Conservation (phyloP, 2,329 filamentous ascomycete genomes). For the Phyllosticta citrichinensis region DNA sequence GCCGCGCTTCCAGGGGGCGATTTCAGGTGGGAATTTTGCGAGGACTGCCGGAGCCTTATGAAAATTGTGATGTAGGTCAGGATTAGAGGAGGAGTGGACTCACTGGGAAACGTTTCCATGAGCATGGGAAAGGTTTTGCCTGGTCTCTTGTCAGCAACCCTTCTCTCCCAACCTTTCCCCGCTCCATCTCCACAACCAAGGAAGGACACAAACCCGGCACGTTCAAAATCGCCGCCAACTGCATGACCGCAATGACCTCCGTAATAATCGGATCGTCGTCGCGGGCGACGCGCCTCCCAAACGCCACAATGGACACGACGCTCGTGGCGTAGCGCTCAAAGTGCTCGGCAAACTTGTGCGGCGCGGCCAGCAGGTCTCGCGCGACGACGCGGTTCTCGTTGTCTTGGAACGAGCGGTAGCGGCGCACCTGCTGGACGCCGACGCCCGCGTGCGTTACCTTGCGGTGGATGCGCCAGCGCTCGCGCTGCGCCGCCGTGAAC, state of each 20-base stretch:
- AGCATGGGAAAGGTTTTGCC: conserved; percentile 48
- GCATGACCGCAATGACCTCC: conserved; percentile 49
- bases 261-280: conserved; percentile 48
- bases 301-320: conserved; percentile 47
- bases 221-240: conserved; percentile 45
- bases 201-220: conserved; percentile 18
- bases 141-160: conserved; percentile 32
- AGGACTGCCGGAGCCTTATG: conserved; percentile 14
- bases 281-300: conserved; percentile 42
- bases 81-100: not conserved
- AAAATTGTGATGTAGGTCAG: not conserved
- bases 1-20: conserved; percentile 27
- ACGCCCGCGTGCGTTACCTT: conserved; percentile 28
- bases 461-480: conserved; percentile 22
- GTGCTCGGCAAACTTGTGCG: conserved; percentile 42
- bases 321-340: conserved; percentile 46
- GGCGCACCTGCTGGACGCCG: conserved; percentile 41
- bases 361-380: conserved; percentile 36
- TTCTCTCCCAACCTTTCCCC: conserved; percentile 35
- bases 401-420: conserved; percentile 49
- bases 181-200: too few species aligned
- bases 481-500: conserved; percentile 19
- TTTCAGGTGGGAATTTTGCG: conserved; percentile 18
- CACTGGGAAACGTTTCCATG: conserved; percentile 43
- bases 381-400: conserved; percentile 49